A percentile compares a stretch with the other conserved stretches of the same genome.
These are phyloP conservation scores for Coemansia sp. DNA, from an alignment of 192 early-diverging fungal genomes.

Conservation along the genomic window DNA sequence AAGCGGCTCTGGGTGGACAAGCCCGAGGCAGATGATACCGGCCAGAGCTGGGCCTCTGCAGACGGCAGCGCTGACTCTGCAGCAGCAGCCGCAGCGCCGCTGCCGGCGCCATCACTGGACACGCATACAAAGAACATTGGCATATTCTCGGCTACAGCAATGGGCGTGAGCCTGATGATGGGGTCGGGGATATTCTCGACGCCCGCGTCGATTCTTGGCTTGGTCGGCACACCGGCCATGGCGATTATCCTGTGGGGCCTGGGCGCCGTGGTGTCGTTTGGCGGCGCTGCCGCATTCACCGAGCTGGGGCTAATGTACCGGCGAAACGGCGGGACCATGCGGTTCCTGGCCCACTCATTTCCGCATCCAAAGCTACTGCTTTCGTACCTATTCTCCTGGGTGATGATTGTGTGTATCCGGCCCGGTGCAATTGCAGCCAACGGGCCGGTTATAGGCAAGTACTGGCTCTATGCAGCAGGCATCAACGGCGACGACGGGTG, in stretches of 20 bases:
- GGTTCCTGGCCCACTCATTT: slow-evolving; percentile 72
- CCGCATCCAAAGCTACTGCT: slow-evolving; percentile 47
- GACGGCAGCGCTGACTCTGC: neutral
- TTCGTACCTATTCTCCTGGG: slow-evolving; percentile 52
- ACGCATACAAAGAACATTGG: slow-evolving; percentile 35
- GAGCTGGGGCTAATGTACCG: slow-evolving; percentile 87
- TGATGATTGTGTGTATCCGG: slow-evolving; percentile 51
- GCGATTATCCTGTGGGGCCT: slow-evolving; percentile 71
- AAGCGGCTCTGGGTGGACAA: slow-evolving; percentile 9
- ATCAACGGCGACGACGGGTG: slow-evolving; percentile 24
- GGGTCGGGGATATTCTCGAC: slow-evolving; percentile 79
- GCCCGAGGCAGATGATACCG: neutral
- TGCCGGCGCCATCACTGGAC: neutral
- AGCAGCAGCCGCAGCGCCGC: neutral
- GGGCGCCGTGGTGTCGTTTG: slow-evolving; percentile 68
- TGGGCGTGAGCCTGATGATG: slow-evolving; percentile 72
- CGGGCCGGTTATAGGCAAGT: slow-evolving; percentile 50
- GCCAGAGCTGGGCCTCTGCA: neutral
- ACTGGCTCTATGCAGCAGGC: slow-evolving; percentile 50
- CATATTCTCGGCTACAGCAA: slow-evolving; percentile 56
- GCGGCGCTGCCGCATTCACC: slow-evolving; percentile 81
- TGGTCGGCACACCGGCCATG: slow-evolving; percentile 61
- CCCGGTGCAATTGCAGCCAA: slow-evolving; percentile 51
- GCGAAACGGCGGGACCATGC: slow-evolving; percentile 80
- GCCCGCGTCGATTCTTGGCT: slow-evolving; percentile 61